Conservation (phyloP, 164 flowering plant species). For the Brasenia schreberi region DNA sequence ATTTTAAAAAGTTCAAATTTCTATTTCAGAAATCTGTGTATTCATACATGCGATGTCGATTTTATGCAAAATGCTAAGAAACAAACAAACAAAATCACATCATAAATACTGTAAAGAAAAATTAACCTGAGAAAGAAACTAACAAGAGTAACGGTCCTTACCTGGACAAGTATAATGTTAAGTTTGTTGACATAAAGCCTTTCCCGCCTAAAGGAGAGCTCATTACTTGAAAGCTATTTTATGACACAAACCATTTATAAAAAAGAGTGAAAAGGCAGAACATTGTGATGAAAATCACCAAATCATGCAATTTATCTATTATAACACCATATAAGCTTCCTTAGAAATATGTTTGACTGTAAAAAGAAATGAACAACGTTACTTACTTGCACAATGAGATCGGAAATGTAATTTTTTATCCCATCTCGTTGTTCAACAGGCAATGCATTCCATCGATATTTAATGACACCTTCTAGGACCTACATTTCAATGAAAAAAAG, state of each 20-base stretch:
- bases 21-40: neutral
- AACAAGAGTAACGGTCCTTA: conserved; percentile 3
- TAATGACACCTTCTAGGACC: conserved; percentile 96
- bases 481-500: conserved; percentile 7
- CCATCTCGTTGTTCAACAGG: conserved; percentile 97
- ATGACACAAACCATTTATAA: neutral
- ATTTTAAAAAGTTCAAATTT: too few species aligned
- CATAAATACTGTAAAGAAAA: neutral
- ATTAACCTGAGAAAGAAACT: too few species aligned
- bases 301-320: neutral
- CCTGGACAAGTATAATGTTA: conserved; percentile 93
- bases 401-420: conserved; percentile 97
- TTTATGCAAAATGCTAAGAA: neutral
- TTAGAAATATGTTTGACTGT: neutral
- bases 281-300: neutral
- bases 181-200: conserved; percentile 92
- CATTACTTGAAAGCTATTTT: conserved; percentile 81
- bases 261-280: neutral
- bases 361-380: neutral
- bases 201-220: conserved; percentile 76
- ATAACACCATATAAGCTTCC: neutral
- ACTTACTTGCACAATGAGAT: conserved; percentile 88
- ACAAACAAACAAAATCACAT: neutral
- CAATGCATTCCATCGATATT: conserved; percentile 97
- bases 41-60: too few species aligned